Evolutionary conservation across 2,329 filamentous ascomycete species (phyloP).

Genomic region (Stagonosporopsis chrysanthemi): DNA sequence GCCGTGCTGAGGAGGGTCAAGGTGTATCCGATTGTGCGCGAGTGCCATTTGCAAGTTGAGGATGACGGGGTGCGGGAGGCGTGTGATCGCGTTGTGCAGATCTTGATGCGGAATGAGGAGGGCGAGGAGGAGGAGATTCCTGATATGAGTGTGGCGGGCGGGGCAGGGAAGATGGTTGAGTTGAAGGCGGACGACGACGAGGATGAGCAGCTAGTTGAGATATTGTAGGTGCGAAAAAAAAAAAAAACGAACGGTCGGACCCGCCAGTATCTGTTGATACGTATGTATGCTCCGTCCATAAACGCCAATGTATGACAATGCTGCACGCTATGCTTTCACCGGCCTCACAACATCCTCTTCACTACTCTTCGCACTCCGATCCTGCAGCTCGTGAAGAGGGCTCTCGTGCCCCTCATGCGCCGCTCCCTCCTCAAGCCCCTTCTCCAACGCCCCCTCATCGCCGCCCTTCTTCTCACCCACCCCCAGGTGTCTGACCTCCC

Average conservation of each 20-base stretch:
- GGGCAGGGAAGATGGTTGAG: constrained; percentile 39
- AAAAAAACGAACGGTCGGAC: no score
- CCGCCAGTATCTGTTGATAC: neutral
- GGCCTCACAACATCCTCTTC: constrained; percentile 23
- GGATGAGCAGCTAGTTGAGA: constrained; percentile 50
- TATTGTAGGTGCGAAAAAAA: constrained; percentile 16
- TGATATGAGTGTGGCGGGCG: constrained; percentile 22
- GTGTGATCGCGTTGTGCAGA: constrained; percentile 88
- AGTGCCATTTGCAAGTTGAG: constrained; percentile 79
- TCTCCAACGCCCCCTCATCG: constrained; percentile 33
- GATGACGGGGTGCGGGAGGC: constrained; percentile 83
- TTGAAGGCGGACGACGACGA: constrained; percentile 43
- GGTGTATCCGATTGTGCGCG: constrained; percentile 88
- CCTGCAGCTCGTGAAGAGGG: constrained; percentile 16
- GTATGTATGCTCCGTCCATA: neutral
- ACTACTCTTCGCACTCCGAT: constrained; percentile 21
- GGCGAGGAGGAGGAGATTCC: constrained; percentile 59
- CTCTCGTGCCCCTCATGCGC: constrained; percentile 41
- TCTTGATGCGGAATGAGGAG: constrained; percentile 82
- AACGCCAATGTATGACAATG: neutral
- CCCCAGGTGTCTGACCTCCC: constrained; percentile 26
- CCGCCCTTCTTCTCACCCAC: constrained; percentile 22
- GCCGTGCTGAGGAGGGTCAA: constrained; percentile 77
- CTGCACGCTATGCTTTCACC: constrained; percentile 19
- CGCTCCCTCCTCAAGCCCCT: constrained; percentile 35